Conservation (phyloP, 768 basidiomycete genomes). For the Pleurotus tuoliensis region DNA sequence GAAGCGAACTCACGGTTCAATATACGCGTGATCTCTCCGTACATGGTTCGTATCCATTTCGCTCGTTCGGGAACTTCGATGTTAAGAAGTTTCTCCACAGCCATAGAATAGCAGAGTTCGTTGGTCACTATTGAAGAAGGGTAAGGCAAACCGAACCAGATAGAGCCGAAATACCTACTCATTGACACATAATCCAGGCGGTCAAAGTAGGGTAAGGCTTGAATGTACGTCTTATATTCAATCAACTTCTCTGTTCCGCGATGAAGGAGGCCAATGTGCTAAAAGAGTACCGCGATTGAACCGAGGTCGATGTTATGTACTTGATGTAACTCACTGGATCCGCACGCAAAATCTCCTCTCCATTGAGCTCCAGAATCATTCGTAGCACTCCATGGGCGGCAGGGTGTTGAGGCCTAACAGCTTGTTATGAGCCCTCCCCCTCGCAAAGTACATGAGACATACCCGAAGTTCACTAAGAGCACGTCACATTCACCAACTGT, state of each 20-base stretch:
- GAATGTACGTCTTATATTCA: slow-evolving; percentile 97
- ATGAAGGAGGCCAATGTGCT: slow-evolving; percentile 95
- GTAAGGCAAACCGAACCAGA: not conserved
- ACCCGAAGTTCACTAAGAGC: slow-evolving; percentile 86
- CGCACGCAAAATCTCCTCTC: slow-evolving; percentile 88
- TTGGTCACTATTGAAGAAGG: slow-evolving; percentile 79
- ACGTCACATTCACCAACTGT: not conserved
- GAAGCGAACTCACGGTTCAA: slow-evolving; percentile 70
- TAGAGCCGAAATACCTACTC: slow-evolving; percentile 57
- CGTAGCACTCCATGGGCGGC: slow-evolving; percentile 98
- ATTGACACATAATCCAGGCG: slow-evolving; percentile 99
- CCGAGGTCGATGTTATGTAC: not conserved
- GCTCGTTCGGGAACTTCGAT: slow-evolving; percentile 96
- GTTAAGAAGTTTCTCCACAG: slow-evolving; percentile 97
- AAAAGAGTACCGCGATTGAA: not conserved
- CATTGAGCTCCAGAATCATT: slow-evolving; percentile 95
- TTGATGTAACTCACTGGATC: slow-evolving; percentile 58
- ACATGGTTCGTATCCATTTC: slow-evolving; percentile 96
- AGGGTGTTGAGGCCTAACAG: slow-evolving; percentile 86
- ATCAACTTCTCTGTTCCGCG: slow-evolving; percentile 98
- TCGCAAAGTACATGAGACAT: slow-evolving; percentile 31
- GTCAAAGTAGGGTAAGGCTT: slow-evolving; percentile 98
- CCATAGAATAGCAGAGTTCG: slow-evolving; percentile 94
- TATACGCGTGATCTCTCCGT: slow-evolving; percentile 94
- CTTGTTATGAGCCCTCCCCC: not conserved